Evolutionary conservation across 495 filamentous ascomycete genomes (phyloP), one percentile per base, ranked within the genome.

Genomic region (Cercophora newfieldiana): DNA sequence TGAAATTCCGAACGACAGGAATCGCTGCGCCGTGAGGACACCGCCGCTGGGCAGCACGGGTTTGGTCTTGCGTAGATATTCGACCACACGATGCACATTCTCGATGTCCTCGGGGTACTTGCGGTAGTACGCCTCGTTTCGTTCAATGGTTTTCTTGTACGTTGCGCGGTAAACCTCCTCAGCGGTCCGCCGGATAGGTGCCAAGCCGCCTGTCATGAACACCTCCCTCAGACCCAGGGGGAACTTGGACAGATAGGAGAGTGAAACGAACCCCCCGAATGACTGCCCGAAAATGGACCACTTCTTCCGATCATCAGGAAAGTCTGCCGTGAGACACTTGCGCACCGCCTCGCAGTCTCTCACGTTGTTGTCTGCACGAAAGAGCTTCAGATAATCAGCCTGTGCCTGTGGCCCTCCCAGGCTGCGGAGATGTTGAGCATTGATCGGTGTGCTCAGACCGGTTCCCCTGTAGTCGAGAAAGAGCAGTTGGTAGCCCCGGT

Each of bases 391-490:
- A 68, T 96, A 96, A 59, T 88, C 83, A 29, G 90, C 91, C 75
- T 97, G 93, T 26, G 69, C 66, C 30, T 81, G 72, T 7, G 86
- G 82, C 68, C 85, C 82, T 3, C 91, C 91, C 66, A 89, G 80
- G 12, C 82, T 77, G 31, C 85, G 84, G 2, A 97, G 80, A 0
- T 88, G 90, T 22, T 81, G 81, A 8, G 90, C 87, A 10, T 91
- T 88, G 53, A 98, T 81, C 0, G 93, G 89, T 1, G 85, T 89
- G 75, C 91, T 94, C 44, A 96, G 77, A 2, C 94, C 94, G 24
- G 92, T 96, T 12, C 94, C 94, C 18, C 94, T 86, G 69, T 96
- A 92, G 74, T 98, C 94, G 2, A 98, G 81, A 63, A 89, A 90
- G 10, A 98, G 83, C 26, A 97, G 76, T 79, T 95, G 82, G 71